phyloP scores from a whole-genome alignment of 2,329 filamentous ascomycete species.

The Mollisia scopiformis region DNA sequence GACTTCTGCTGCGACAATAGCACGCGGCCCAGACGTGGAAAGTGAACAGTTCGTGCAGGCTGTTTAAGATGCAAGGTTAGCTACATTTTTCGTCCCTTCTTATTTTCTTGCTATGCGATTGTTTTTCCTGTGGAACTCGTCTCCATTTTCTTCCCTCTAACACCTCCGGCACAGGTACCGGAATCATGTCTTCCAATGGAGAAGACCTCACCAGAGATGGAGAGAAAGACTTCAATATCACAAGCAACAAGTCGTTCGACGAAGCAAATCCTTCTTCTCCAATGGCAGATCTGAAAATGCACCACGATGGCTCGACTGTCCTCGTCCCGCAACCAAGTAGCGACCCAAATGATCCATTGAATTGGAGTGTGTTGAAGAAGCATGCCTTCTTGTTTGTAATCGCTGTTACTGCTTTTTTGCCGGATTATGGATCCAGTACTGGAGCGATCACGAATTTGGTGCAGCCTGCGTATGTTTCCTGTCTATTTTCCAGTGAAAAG shows the following conservation, averaged over 20 bases:
- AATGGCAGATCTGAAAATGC: not conserved
- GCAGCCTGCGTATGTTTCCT: not conserved
- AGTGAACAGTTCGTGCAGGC: not conserved
- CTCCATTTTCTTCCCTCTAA: not conserved
- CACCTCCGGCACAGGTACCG: not conserved
- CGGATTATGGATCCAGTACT: conserved; percentile 9
- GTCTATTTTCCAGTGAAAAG: not conserved
- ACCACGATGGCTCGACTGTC: conserved; percentile 12
- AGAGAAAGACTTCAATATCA: not conserved
- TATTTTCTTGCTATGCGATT: not conserved
- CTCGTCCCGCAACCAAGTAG: conserved; percentile 45
- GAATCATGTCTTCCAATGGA: not conserved
- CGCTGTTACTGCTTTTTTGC: conserved; percentile 34
- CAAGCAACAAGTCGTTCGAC: not conserved
- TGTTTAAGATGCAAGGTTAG: not conserved
- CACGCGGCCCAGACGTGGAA: not conserved
- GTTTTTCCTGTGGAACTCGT: not conserved
- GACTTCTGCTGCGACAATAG: too few relatives aligned
- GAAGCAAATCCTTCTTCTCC: not conserved
- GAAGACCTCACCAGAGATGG: not conserved
- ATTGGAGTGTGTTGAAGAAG: conserved; percentile 49
- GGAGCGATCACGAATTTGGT: conserved; percentile 7
- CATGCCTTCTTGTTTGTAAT: conserved; percentile 52
- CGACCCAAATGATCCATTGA: conserved; percentile 50
- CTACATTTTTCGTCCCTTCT: not conserved